phyloP scores from a whole-genome alignment of 2,329 filamentous ascomycete genomes.

The Alternaria gansuensis region DNA sequence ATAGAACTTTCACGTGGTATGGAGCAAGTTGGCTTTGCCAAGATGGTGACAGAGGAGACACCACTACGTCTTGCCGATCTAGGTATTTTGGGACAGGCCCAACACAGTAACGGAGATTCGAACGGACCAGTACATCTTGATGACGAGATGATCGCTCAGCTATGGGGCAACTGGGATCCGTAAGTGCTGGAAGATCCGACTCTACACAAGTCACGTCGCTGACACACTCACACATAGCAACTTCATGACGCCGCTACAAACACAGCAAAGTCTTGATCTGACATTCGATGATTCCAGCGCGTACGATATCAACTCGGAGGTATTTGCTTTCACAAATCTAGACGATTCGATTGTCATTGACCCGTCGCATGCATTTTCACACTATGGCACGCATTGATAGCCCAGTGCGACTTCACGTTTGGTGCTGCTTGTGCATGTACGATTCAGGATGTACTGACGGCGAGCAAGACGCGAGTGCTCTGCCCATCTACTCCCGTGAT shows the following conservation, averaged over 20 bases:
- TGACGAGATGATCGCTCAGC: conserved; percentile 42
- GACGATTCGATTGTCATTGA: conserved; percentile 46
- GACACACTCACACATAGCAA: conserved; percentile 28
- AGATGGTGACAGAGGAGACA: conserved; percentile 48
- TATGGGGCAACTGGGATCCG: conserved; percentile 48
- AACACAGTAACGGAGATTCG: conserved; percentile 5
- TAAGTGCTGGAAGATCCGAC: conserved; percentile 23
- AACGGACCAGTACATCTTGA: conserved; percentile 34
- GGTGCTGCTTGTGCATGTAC: too few species aligned
- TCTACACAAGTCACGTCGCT: background rate
- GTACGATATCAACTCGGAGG: conserved; percentile 45
- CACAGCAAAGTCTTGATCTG: conserved; percentile 46
- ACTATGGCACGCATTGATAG: conserved; percentile 7
- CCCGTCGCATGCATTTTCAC: conserved; percentile 33
- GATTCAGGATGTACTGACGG: too few species aligned
- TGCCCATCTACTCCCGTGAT: too few species aligned
- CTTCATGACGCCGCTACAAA: conserved; percentile 47
- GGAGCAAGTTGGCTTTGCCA: conserved; percentile 49
- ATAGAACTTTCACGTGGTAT: conserved; percentile 37
- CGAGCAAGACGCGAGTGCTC: too few species aligned
- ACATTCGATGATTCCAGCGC: conserved; percentile 46
- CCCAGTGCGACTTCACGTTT: too few species aligned
- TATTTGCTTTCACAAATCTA: conserved; percentile 43
- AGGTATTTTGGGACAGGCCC: conserved; percentile 36
- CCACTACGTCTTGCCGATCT: conserved; percentile 44